Evolutionary conservation across 2,329 filamentous ascomycete species (phyloP).

Genomic region (Penicillium sp.): DNA sequence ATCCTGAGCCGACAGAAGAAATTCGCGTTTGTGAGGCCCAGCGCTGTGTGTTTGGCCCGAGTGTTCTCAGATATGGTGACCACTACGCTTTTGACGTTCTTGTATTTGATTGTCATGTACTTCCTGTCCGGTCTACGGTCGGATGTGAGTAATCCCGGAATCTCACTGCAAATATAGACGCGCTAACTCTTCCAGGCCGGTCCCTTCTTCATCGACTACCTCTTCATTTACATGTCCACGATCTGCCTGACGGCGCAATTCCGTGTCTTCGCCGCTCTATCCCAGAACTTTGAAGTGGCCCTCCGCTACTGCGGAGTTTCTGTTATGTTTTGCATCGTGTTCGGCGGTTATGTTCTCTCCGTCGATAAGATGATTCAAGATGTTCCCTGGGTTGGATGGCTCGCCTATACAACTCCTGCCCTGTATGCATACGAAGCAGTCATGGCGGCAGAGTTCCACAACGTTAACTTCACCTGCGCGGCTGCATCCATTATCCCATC

Average conservation of each 20-base stretch:
- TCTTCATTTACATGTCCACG: slow-evolving; percentile 59
- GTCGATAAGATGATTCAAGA: slow-evolving; percentile 54
- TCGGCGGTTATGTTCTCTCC: slow-evolving; percentile 61
- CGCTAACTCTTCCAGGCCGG: slow-evolving; percentile 41
- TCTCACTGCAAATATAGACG: not conserved
- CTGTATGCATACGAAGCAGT: slow-evolving; percentile 63
- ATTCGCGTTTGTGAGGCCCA: slow-evolving; percentile 63
- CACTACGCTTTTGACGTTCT: slow-evolving; percentile 51
- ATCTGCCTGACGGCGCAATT: slow-evolving; percentile 61
- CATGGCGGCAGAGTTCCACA: slow-evolving; percentile 61
- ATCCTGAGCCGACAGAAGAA: slow-evolving; percentile 65
- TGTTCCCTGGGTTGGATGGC: slow-evolving; percentile 63
- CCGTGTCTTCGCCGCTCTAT: slow-evolving; percentile 59
- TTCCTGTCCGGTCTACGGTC: slow-evolving; percentile 51
- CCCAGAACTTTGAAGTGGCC: slow-evolving; percentile 60
- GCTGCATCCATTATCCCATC: slow-evolving; percentile 55
- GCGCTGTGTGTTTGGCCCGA: slow-evolving; percentile 57
- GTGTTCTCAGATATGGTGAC: slow-evolving; percentile 58
- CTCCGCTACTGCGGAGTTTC: slow-evolving; percentile 59
- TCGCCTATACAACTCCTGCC: slow-evolving; percentile 48
- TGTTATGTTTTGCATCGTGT: slow-evolving; percentile 59
- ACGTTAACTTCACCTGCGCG: slow-evolving; percentile 54
- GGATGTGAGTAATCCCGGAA: slow-evolving; percentile 19
- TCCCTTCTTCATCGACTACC: slow-evolving; percentile 62
- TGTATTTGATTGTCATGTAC: slow-evolving; percentile 61